Percentiles rank a stretch among this genome's conserved stretches.
Conservation (phyloP, 495 filamentous ascomycete genomes). For the Aspergillus steynii region DNA sequence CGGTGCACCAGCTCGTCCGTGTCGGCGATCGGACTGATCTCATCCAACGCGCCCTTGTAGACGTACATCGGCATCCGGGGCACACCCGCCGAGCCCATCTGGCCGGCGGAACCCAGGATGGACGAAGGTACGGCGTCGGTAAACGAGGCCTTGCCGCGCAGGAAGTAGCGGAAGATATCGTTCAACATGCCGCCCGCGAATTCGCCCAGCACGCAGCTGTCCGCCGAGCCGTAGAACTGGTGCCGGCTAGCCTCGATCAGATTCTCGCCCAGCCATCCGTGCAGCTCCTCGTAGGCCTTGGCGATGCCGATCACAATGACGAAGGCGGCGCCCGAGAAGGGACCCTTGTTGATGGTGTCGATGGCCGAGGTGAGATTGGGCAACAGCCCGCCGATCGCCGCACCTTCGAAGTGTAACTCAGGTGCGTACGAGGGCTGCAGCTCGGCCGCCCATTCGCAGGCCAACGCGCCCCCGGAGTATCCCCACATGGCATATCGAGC, state of each 20-base stretch:
- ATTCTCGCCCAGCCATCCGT: conserved; percentile 8
- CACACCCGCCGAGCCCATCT: conserved; percentile 2
- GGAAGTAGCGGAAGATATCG: conserved; percentile 1
- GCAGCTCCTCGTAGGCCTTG: conserved; percentile 18
- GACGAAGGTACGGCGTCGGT: not conserved
- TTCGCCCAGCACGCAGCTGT: not conserved
- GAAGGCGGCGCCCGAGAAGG: conserved; percentile 14
- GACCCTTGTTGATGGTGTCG: conserved; percentile 13
- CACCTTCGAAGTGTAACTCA: conserved; percentile 44
- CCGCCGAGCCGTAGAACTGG: not conserved
- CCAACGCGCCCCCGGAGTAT: conserved; percentile 52
- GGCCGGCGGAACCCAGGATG: not conserved
- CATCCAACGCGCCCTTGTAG: conserved; percentile 48
- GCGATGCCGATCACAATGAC: conserved; percentile 16
- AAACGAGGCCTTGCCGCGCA: conserved; percentile 1
- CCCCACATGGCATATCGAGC: conserved; percentile 44
- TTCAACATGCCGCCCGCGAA: not conserved
- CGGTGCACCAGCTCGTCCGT: conserved; percentile 40
- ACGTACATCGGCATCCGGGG: conserved; percentile 46
- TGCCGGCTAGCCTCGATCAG: not conserved
- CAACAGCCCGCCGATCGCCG: conserved; percentile 43
- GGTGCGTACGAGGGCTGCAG: conserved; percentile 50
- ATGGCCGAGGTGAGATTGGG: conserved; percentile 22
- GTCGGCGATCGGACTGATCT: conserved; percentile 35
- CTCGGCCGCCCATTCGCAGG: conserved; percentile 49